These are phyloP conservation scores for Cryptococcus wingfieldii DNA, from an alignment of 1,284 basidiomycete species.

Conservation along the genomic window DNA sequence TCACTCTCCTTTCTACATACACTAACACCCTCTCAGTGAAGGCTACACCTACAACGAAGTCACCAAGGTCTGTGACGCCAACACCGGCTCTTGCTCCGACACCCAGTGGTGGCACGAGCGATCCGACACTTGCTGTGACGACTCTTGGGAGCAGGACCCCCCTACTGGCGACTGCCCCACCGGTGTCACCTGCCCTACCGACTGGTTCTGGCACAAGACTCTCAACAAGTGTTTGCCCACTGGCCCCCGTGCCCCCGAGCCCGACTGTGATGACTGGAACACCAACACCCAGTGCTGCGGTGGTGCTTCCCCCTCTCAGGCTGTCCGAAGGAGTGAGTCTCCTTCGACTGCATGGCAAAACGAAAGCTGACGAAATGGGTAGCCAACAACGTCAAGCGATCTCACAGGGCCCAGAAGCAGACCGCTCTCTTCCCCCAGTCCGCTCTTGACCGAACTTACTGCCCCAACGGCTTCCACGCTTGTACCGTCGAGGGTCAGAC, in stretches of 20 bases:
- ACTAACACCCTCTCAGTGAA: not conserved
- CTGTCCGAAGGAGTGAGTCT: not conserved
- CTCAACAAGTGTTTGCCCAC: constrained; percentile 30
- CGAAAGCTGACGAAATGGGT: no score
- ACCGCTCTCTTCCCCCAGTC: constrained; percentile 20
- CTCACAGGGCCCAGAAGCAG: constrained; percentile 18
- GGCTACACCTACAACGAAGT: constrained; percentile 32
- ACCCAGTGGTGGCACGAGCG: constrained; percentile 34
- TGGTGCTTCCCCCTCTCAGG: constrained; percentile 13
- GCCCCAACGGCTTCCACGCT: constrained; percentile 35
- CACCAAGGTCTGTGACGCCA: constrained; percentile 26
- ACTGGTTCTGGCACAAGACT: constrained; percentile 43
- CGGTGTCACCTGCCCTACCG: constrained; percentile 37
- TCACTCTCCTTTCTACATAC: no score
- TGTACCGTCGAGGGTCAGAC: constrained; percentile 26
- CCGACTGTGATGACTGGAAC: constrained; percentile 41
- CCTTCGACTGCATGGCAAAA: no score
- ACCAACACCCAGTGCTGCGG: constrained; percentile 30
- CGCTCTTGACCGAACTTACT: constrained; percentile 40
- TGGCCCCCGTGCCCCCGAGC: constrained; percentile 28
- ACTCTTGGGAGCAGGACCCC: constrained; percentile 21
- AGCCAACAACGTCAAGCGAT: constrained; percentile 16
- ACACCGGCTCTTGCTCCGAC: constrained; percentile 18
- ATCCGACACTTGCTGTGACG: constrained; percentile 29
- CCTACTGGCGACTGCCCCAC: constrained; percentile 30